phyloP scores from a whole-genome alignment of 1,284 basidiomycete genomes.

The Puccinia triticina region DNA sequence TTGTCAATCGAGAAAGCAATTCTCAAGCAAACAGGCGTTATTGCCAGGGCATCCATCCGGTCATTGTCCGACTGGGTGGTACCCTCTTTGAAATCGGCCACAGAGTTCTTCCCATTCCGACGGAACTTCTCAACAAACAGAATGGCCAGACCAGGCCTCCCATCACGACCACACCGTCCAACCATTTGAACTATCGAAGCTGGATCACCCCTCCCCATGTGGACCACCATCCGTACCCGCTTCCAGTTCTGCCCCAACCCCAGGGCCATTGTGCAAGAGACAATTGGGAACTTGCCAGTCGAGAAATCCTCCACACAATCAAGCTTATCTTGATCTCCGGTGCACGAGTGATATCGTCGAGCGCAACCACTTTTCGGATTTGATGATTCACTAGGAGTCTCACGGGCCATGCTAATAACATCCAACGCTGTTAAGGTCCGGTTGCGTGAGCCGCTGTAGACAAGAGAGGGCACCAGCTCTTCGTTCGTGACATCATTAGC shows the following conservation, averaged over 20 bases:
- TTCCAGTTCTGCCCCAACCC: slow-evolving; percentile 45
- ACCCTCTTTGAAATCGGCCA: background rate
- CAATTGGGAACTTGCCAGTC: background rate
- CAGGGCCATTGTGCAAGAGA: slow-evolving; percentile 33
- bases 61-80: background rate
- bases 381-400: background rate
- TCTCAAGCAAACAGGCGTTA: slow-evolving; percentile 6
- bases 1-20: slow-evolving; percentile 1
- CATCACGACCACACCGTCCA: slow-evolving; percentile 12
- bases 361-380: slow-evolving; percentile 6
- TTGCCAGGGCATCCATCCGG: slow-evolving; percentile 12
- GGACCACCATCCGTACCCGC: background rate
- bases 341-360: too few relatives aligned
- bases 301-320: background rate
- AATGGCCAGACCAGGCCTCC: background rate
- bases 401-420: background rate
- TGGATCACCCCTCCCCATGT: slow-evolving; percentile 17
- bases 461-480: slow-evolving; percentile 4
- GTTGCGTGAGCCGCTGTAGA: slow-evolving; percentile 22
- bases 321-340: slow-evolving; percentile 7
- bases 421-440: too few relatives aligned
- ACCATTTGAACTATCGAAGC: slow-evolving; percentile 3
- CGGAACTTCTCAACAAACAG: slow-evolving; percentile 16
- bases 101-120: background rate
- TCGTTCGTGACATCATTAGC: background rate